Base-by-base conservation (phyloP, 805 yeast species). In the Lipomyces yamadae region DNA sequence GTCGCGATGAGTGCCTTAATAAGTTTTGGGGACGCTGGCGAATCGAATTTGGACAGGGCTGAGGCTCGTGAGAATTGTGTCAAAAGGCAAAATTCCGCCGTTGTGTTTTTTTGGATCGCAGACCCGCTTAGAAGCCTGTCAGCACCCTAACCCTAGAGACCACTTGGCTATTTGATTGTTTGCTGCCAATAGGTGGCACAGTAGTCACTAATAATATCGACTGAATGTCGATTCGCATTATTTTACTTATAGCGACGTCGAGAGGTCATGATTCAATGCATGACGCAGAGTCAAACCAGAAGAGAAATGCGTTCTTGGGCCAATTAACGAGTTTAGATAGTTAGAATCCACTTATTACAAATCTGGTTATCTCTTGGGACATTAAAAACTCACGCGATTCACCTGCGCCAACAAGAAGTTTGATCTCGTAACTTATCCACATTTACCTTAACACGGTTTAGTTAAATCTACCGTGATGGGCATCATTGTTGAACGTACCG, bases 401-500 rank as follows among this genome's bases (percentile, higher is more conserved):
- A 24, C 24, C 24, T 24, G 24, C 24, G 24, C 24, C 24, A 24
- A 24, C 24, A 24, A 24, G 24, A 24, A 24, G 24, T 24, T 24
- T 24, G 24, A 24, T 24, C 24, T 24, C 24, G 24, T 24, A 24
- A 24, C 24, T 24, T 24, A 24, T 24, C 24, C 24, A 24, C 24
- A 24, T 24, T 24, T 24, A 24, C 24, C 24, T 24, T 24, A 24
- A 24, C 24, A 24, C 24, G 24, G 24, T 54, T 59, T 6, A 34
- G 48, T 37, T 15, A 54, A 24, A 15, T 54, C 13, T 15, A 24
- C 6, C 24, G 64, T 67, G 70, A 34, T 66, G 29, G 70, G 64
- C 15, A 64, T 64, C 8, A 18, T 67, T n/a, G 68, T 59, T 6
- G 70, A 67, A 54, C 68, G 62, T 55, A 66, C 62, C 37, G 68